Conservation (phyloP, 1,139 yeast species). For the Geotrichum cucujoidarum region DNA sequence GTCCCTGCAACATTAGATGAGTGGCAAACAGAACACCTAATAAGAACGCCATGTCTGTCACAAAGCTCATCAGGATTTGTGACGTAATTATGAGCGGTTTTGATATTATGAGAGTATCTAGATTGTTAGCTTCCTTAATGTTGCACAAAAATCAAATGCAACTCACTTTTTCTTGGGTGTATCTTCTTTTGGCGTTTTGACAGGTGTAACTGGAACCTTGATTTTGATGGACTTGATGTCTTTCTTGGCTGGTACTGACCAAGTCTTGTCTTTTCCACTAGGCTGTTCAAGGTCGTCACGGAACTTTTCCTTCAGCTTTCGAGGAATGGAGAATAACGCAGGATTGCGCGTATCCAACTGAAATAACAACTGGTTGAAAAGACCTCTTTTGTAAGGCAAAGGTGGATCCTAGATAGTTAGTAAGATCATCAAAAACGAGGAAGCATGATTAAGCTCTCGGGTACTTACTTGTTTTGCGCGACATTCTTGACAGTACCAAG, state of each 20-base stretch:
- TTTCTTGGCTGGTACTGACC: too few species aligned
- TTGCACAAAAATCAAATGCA: too few species aligned
- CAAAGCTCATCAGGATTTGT: slow-evolving; percentile 53
- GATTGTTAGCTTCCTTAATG: too few species aligned
- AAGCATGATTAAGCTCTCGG: not conserved
- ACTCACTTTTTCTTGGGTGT: too few species aligned
- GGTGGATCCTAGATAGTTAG: slow-evolving; percentile 34
- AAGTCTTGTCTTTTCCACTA: not conserved
- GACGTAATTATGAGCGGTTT: not conserved
- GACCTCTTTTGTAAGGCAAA: slow-evolving; percentile 32
- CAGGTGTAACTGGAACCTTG: too few species aligned
- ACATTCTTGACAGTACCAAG: slow-evolving; percentile 86
- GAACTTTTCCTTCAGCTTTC: slow-evolving; percentile 63
- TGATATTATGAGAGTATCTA: too few species aligned
- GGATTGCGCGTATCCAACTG: slow-evolving; percentile 62
- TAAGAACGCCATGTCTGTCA: slow-evolving; percentile 60
- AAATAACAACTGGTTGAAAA: slow-evolving; percentile 63
- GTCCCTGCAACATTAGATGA: slow-evolving; percentile 55
- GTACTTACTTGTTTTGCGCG: slow-evolving; percentile 22
- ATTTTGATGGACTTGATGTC: too few species aligned
- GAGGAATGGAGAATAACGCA: slow-evolving; percentile 64
- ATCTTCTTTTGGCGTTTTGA: too few species aligned
- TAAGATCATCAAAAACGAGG: not conserved
- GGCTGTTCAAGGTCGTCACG: slow-evolving; percentile 28
- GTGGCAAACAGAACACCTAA: slow-evolving; percentile 73